Base-by-base conservation (phyloP, 257 asterid species). In the Lycium ferocissimum region DNA sequence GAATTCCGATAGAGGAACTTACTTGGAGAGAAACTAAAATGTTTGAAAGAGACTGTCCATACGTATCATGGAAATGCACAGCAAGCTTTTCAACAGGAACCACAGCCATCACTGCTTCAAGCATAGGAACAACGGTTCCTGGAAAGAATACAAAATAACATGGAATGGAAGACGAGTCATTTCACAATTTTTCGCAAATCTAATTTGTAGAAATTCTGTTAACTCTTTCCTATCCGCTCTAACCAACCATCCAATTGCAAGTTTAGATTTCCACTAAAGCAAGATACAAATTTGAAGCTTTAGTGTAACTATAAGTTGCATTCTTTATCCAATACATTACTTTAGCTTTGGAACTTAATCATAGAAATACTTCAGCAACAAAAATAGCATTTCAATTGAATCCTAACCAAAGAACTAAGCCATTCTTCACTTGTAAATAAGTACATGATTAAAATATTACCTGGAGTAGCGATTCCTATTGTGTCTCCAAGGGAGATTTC, bases 401-500 rank as follows among this genome's bases (percentile, higher is more conserved):
- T 51, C 11, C 1, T 11, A 10, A 45, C 4, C 11, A 22, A 49
- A 76, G 7, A 51, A 22, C 15, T 3, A 26, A 7, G 63, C 13
- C 82, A 76, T 26, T 76, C 1, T 22, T 51, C 20, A 76, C 20
- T 51, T 1, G 26, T 22, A 51, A 76, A 26, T 12, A 12, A 51
- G 3, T 14, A 3, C 63, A 51, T 76, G 8, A 13, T 54, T 18
- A 17, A 58, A 82, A 13, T 33, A 47, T 85, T 91, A 94, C 99
- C 97, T 45, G 98, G 98, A 85, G 98, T 96, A 63, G 94, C 99
- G 75, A 92, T 92, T 85, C 98, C 98, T n/a, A 91, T 89, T 70
- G 99, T 94, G 89, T 96, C 98, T 49, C 94, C 99, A 69, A 96
- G 97, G 49, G 98, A 96, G 84, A 96, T 94, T 89, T 96, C 98